A percentile compares a stretch with the other conserved stretches of the same genome.
Evolutionary conservation across 805 yeast genomes (phyloP).

Genomic region (Pichia eremophila): DNA sequence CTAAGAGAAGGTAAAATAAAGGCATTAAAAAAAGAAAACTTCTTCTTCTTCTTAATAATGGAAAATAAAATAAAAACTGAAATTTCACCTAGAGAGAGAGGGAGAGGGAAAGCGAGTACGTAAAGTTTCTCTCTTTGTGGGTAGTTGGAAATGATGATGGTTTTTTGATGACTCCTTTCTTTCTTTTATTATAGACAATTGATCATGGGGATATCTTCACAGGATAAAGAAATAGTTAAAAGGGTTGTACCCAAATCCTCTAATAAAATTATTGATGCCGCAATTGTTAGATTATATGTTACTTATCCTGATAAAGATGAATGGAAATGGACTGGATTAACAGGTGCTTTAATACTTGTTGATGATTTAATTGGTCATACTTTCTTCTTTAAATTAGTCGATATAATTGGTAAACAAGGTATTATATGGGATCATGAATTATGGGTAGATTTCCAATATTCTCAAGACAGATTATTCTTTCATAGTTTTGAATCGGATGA

Average conservation of each 20-base stretch:
- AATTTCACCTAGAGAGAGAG: background rate
- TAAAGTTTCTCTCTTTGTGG: too few species aligned
- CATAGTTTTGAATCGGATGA: slow-evolving; percentile 92
- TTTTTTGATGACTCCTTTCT: background rate
- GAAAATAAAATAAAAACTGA: too few species aligned
- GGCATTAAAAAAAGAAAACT: background rate
- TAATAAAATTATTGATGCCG: slow-evolving; percentile 81
- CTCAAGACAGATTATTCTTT: slow-evolving; percentile 91
- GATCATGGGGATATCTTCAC: slow-evolving; percentile 30
- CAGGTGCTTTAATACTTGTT: slow-evolving; percentile 80
- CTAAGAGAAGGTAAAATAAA: background rate
- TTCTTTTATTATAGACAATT: background rate
- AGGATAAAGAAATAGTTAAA: slow-evolving; percentile 84
- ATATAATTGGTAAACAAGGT: slow-evolving; percentile 71
- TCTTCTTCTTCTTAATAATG: too few species aligned
- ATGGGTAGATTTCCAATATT: slow-evolving; percentile 77
- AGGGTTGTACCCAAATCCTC: slow-evolving; percentile 81
- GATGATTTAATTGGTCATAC: slow-evolving; percentile 94
- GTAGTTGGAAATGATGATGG: too few species aligned
- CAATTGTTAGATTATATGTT: slow-evolving; percentile 81
- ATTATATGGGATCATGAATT: slow-evolving; percentile 97
- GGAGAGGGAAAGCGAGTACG: too few species aligned
- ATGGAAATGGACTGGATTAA: slow-evolving; percentile 84
- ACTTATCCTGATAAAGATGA: slow-evolving; percentile 76
- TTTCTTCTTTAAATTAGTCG: slow-evolving; percentile 82